A percentile compares a stretch with the other conserved stretches of the same genome.
Evolutionary conservation across 306 rosid genomes (phyloP).

Genomic region (Myrica gale): DNA sequence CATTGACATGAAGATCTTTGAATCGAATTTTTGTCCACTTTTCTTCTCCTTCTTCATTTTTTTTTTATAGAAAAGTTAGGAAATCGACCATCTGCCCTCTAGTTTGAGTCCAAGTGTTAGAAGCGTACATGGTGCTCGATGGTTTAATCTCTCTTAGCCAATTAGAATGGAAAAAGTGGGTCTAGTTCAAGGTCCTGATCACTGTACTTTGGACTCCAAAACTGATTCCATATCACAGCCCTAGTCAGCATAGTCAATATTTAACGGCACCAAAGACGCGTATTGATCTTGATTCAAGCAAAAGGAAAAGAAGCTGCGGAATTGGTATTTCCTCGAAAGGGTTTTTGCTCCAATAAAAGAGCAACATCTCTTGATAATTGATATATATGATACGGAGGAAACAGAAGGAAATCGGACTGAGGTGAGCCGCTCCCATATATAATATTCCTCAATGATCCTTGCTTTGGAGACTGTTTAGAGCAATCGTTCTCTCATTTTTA

Average conservation of each 20-base stretch:
- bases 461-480: too few relatives aligned
- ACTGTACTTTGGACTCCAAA: conserved; percentile 1
- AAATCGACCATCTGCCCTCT: conserved; percentile 5
- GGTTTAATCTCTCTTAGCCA: conserved; percentile 28
- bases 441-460: too few relatives aligned
- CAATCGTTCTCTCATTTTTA: too few relatives aligned
- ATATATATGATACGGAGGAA: not conserved
- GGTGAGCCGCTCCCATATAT: too few relatives aligned
- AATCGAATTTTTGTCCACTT: conserved; percentile 24
- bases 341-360: conserved; percentile 27
- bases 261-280: not conserved
- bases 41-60: too few relatives aligned
- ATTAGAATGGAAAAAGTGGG: conserved; percentile 33
- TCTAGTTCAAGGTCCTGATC: conserved; percentile 14
- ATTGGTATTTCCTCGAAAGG: conserved; percentile 47
- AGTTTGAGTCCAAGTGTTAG: conserved; percentile 22
- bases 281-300: conserved; percentile 19
- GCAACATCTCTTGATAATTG: conserved; percentile 33
- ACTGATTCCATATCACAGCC: too few relatives aligned
- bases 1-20: conserved; percentile 13
- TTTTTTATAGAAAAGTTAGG: too few relatives aligned
- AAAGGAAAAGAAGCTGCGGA: conserved; percentile 25
- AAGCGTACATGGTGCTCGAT: conserved; percentile 11
- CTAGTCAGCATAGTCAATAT: too few relatives aligned
- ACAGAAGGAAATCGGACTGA: too few relatives aligned